Conservation (phyloP, 495 filamentous ascomycete species). For the Acidiella bohemica region DNA sequence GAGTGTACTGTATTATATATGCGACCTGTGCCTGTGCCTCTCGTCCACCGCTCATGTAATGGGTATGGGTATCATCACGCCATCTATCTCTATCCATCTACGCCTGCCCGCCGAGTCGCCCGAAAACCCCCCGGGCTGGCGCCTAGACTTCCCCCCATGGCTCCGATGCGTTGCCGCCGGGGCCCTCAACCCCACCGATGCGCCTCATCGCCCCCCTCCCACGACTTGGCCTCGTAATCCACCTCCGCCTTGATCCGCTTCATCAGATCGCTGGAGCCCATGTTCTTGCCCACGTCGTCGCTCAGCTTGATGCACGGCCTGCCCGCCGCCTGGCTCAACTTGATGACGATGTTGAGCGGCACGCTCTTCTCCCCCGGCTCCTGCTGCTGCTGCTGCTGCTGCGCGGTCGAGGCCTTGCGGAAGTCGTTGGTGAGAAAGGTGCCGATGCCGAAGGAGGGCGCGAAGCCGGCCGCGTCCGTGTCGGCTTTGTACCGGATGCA, state of each 20-base stretch:
- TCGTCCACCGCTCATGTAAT: too few species aligned
- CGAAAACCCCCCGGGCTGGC: too few species aligned
- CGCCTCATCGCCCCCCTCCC: constrained; percentile 72
- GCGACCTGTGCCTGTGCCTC: too few species aligned
- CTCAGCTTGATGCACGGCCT: constrained; percentile 88
- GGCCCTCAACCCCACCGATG: constrained; percentile 56
- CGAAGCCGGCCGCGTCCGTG: constrained; percentile 67
- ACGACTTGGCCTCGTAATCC: constrained; percentile 72
- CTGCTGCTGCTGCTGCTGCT: too few species aligned
- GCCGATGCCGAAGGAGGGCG: constrained; percentile 78
- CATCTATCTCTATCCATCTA: too few species aligned
- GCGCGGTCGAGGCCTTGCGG: constrained; percentile 41
- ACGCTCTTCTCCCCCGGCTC: constrained; percentile 66
- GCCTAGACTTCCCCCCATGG: too few species aligned
- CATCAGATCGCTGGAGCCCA: constrained; percentile 67
- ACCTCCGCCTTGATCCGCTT: constrained; percentile 69
- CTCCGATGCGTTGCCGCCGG: too few species aligned
- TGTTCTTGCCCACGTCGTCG: constrained; percentile 94
- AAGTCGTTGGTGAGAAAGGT: constrained; percentile 94
- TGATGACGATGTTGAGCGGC: constrained; percentile 97
- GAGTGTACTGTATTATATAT: too few species aligned
- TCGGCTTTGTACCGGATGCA: constrained; percentile 79
- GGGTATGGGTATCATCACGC: too few species aligned
- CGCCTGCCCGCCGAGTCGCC: too few species aligned
- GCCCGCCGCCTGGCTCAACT: constrained; percentile 71